A percentile compares a stretch with the other conserved stretches of the same genome.
Evolutionary conservation across 208 protist species (phyloP).

Genomic region (Trypanosoma cruzi): DNA sequence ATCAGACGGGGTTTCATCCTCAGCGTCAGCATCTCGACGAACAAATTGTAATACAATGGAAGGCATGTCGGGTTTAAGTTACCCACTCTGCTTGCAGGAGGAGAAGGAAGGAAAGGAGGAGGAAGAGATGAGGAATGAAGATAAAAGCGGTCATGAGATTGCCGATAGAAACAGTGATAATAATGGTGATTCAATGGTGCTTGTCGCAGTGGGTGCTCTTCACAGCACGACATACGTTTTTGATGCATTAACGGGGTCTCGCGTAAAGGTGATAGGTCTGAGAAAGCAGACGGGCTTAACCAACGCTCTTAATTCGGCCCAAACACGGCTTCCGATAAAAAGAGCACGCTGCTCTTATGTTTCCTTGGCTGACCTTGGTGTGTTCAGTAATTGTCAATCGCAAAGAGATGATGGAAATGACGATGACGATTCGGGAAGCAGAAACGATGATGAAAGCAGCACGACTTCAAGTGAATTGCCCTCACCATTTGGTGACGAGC

Average conservation of each 20-base stretch:
- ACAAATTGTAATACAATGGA: not conserved
- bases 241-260: constrained; percentile 63
- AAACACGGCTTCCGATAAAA: constrained; percentile 20
- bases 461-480: not conserved
- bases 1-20: not conserved
- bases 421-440: not conserved
- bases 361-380: not conserved
- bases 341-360: constrained; percentile 25
- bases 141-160: not conserved
- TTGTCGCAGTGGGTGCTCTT: constrained; percentile 65
- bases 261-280: constrained; percentile 31
- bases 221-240: constrained; percentile 63
- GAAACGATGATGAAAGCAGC: constrained; percentile 14
- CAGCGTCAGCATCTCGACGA: not conserved
- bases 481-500: not conserved
- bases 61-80: not conserved
- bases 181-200: constrained; percentile 28
- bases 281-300: constrained; percentile 20
- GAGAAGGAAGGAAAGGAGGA: constrained; percentile 11
- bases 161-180: constrained; percentile 3
- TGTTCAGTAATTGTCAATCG: not conserved
- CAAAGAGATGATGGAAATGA: not conserved
- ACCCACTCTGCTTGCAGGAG: not conserved
- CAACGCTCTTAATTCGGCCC: not conserved
- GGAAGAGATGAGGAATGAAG: not conserved